A percentile compares a stretch with the other conserved stretches of the same genome.
These are phyloP conservation scores for Sindora glabra DNA, from an alignment of 306 rosid species.

Conservation along the genomic window DNA sequence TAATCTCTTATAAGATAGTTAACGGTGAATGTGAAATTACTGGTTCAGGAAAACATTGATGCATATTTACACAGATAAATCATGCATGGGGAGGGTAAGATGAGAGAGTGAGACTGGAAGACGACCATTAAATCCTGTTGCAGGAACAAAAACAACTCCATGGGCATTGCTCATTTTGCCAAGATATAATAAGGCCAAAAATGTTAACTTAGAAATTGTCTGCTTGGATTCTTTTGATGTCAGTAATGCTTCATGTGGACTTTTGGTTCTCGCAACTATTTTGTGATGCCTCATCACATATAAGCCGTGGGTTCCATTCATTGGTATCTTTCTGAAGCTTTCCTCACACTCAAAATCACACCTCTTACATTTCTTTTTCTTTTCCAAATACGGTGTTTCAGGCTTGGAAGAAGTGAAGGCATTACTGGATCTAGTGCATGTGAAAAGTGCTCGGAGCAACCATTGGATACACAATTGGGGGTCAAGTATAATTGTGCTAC, in stretches of 20 bases:
- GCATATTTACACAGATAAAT: neutral
- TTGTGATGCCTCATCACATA: too few species aligned
- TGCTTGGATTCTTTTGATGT: neutral
- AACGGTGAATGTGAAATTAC: neutral
- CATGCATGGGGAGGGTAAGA: neutral
- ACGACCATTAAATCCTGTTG: neutral
- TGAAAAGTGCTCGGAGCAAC: constrained; percentile 29
- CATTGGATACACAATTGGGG: constrained; percentile 18
- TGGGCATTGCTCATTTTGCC: neutral
- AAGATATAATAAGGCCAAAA: neutral
- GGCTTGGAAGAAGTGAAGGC: constrained; percentile 32
- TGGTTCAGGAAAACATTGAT: neutral
- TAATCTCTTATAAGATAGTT: neutral
- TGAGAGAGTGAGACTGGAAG: neutral
- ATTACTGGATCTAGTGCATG: constrained; percentile 22
- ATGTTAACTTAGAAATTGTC: neutral
- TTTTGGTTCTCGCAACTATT: neutral
- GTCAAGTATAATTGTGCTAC: constrained; percentile 19
- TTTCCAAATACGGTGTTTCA: constrained; percentile 14
- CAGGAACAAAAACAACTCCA: neutral
- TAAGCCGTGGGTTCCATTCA: neutral
- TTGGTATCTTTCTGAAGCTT: neutral
- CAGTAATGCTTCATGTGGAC: neutral
- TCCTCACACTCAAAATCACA: neutral
- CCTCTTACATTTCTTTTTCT: neutral